phyloP scores from a whole-genome alignment of 78 protist genomes.

The Polysphondylium violaceum region DNA sequence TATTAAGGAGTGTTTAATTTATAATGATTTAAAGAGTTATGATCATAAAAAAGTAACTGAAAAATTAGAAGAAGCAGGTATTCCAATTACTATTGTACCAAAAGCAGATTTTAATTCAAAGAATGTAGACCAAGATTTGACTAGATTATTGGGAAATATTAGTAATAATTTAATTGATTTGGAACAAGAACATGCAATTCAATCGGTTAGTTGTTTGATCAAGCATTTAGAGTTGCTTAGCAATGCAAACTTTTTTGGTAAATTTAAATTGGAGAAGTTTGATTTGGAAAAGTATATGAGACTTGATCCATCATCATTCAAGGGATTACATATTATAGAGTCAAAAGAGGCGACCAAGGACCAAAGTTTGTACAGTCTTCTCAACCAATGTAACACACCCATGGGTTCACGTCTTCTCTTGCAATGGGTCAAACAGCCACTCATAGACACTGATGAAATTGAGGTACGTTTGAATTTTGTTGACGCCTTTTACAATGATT shows the following conservation, averaged over 20 bases:
- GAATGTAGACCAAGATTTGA: conserved; percentile 69
- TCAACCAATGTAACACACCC: conserved; percentile 92
- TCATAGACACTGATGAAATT: conserved; percentile 73
- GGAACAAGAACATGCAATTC: conserved; percentile 56
- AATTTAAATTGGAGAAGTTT: conserved; percentile 50
- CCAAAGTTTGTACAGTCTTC: conserved; percentile 77
- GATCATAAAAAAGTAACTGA: conserved; percentile 36
- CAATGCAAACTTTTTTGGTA: conserved; percentile 55
- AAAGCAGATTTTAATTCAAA: conserved; percentile 46
- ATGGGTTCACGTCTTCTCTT: conserved; percentile 92
- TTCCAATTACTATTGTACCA: conserved; percentile 48
- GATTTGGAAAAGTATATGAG: conserved; percentile 86
- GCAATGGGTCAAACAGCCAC: conserved; percentile 96
- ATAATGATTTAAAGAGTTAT: conserved; percentile 17
- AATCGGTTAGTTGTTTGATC: conserved; percentile 72
- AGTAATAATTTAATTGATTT: conserved; percentile 36
- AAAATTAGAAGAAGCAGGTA: conserved; percentile 23
- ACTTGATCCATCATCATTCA: conserved; percentile 91
- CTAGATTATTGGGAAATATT: conserved; percentile 44
- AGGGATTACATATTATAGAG: conserved; percentile 85
- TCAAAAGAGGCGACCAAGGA: background rate
- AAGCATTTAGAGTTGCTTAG: conserved; percentile 76
- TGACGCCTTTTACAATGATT: conserved; percentile 61
- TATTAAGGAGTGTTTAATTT: conserved; percentile 49
- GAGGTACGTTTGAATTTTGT: conserved; percentile 83